Evolutionary conservation across 345 rosid species (phyloP), one percentile per base, ranked within the genome.

Genomic region (Rhodamnia rubescens): DNA sequence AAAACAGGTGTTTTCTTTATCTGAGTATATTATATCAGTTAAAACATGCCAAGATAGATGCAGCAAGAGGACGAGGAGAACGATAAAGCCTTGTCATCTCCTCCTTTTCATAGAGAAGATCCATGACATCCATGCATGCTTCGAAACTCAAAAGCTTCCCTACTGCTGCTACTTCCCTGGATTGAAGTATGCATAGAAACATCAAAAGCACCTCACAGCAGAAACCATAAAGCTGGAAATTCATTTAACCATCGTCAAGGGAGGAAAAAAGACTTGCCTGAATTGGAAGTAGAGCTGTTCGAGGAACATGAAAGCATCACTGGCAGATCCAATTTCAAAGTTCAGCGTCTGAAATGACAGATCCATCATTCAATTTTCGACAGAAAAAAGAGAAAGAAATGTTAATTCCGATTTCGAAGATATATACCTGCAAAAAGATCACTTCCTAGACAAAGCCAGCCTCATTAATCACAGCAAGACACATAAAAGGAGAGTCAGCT

Each of bases 51-150:
- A 96, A 89, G 88, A 91, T 87, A 85, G 99, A 91, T 85, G 96
- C 96, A 88, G 96, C 96, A 86, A 96, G 90, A 87, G 92, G 87
- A 85, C 85, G 83, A 55, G 98, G 91, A 89, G 93, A 92, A 81
- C 84, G 74, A 74, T 91, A 91, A 61, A 93, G 91, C 85, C 84
- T 64, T 22, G 92, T 88, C 27, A 92, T 91, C 85, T 93, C 94
- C 90, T 95, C 93, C 88, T 88, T 93, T 86, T 94, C 98, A 75
- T 93, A 95, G 58, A 95, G 95, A 90, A 96, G 96, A 92, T 96
- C 99, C 95, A 95, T 93, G 88, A 95, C 81, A 86, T 95, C 96
- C 95, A 93, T 92, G 89, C 96, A 95, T 75, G 93, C 95, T 85
- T 94, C 95, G 83, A 93, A 91, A 86, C 91, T 89, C 88, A 95